phyloP scores from a whole-genome alignment of 1,139 yeast species.

The Nadsonia commutata region DNA sequence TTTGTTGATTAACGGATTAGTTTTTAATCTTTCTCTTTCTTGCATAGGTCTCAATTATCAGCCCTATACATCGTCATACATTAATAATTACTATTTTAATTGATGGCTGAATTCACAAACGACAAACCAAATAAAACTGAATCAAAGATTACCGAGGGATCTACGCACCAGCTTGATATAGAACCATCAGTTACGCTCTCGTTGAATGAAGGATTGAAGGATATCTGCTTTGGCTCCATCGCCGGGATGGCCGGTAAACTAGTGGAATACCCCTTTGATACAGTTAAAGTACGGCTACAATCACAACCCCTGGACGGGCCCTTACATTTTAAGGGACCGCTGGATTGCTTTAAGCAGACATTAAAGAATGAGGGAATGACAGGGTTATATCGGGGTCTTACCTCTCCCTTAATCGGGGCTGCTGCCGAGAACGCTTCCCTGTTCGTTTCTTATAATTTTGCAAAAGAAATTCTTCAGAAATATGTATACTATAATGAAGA shows the following conservation, averaged over 20 bases:
- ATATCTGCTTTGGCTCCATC: slow-evolving; percentile 24
- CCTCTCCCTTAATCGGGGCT: slow-evolving; percentile 78
- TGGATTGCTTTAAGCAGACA: slow-evolving; percentile 48
- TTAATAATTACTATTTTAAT: too few relatives aligned
- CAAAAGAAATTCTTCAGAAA: slow-evolving; percentile 22
- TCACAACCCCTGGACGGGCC: slow-evolving; percentile 32
- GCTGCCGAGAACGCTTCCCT: slow-evolving; percentile 71
- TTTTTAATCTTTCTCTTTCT: too few relatives aligned
- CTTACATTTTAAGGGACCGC: slow-evolving; percentile 33
- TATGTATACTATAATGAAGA: slow-evolving; percentile 3
- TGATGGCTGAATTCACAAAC: too few relatives aligned
- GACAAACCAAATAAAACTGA: too few relatives aligned
- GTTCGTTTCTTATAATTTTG: slow-evolving; percentile 45
- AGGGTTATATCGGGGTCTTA: slow-evolving; percentile 49
- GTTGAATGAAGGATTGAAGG: slow-evolving; percentile 8
- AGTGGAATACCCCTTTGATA: slow-evolving; percentile 85
- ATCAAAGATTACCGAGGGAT: too few relatives aligned
- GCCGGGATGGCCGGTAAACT: slow-evolving; percentile 79
- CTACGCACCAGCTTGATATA: too few relatives aligned
- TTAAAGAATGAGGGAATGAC: slow-evolving; percentile 49
- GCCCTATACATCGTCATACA: too few relatives aligned
- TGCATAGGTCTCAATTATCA: too few relatives aligned
- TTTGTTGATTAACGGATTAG: too few relatives aligned
- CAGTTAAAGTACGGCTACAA: slow-evolving; percentile 79
- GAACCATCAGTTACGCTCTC: not conserved